Evolutionary conservation across 768 basidiomycete species (phyloP).

Genomic region (Clitopilus passeckerianus): DNA sequence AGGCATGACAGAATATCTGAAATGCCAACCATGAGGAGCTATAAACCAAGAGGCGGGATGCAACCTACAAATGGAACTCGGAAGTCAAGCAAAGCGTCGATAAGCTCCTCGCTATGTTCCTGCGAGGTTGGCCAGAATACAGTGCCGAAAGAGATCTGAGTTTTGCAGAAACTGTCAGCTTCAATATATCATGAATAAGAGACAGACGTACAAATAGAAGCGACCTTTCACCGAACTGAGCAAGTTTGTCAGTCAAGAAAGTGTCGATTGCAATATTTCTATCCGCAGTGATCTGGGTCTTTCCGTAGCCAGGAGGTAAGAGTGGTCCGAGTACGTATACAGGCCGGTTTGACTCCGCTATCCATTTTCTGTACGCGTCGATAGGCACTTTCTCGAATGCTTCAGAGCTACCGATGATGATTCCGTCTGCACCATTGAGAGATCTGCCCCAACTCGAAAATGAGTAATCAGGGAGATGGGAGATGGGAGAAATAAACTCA

Average conservation of each 20-base stretch:
- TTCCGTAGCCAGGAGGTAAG: background rate
- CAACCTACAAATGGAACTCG: background rate
- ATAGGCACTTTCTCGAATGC: background rate
- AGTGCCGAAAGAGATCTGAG: background rate
- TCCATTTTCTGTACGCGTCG: background rate
- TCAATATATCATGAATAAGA: background rate
- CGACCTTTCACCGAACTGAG: background rate
- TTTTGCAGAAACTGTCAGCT: background rate
- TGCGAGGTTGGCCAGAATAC: background rate
- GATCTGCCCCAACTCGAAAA: background rate
- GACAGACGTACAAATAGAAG: background rate
- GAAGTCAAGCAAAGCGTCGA: background rate
- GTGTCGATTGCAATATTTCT: background rate
- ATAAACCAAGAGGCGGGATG: background rate
- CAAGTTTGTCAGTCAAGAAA: background rate
- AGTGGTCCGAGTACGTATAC: background rate
- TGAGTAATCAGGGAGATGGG: background rate
- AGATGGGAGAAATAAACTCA: background rate
- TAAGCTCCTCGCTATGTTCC: background rate
- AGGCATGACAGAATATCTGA: constrained; percentile 13
- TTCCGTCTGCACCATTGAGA: background rate
- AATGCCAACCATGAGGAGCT: background rate
- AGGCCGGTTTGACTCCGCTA: background rate
- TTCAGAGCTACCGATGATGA: background rate
- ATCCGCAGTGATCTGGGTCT: background rate